Evolutionary conservation across 768 basidiomycete genomes (phyloP), one percentile per base, ranked within the genome.

Genomic region (Tulasnella sp.): DNA sequence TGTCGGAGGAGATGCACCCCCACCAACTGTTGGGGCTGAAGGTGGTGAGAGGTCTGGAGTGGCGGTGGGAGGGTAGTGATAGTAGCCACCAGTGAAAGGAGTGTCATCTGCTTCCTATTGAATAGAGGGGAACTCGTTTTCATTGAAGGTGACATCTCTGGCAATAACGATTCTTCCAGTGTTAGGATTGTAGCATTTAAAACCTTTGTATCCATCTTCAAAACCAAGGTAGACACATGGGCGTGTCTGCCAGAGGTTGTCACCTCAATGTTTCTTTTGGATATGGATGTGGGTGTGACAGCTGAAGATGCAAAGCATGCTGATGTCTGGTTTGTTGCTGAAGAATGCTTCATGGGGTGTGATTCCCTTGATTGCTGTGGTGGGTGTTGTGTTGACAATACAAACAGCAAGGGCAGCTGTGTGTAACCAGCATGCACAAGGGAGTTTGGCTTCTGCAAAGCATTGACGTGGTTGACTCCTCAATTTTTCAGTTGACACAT

Each of bases 141-240:
- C 45, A 48, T 48, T n/a, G n/a, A 48, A 48, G 8, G 7, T 19
- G 15, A 22, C 4, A 27, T 61, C 49, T 5, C 44, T 44, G 41
- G 52, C 57, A 7, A 51, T 59, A 34, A 60, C 25, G 8, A 50
- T n/a, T 31, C 46, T 22, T 21, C 55, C 45, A 11, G 56, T 48
- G 15, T 48, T 27, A 4, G 21, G 54, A 50, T 74, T 62, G 29
- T 70, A 72, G 63, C 71, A 69, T 15, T 65, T 52, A 50, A 70
- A 75, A 1, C 68, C 70, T 53, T 74, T 74, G 1, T 71, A 67
- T 12, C 68, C 66, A 0, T 56, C 31, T 1, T 67, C 64, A 55
- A 75, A 76, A 1, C 74, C 72, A 53, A 75, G 67, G 58, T 41
- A 59, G 1, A 72, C 56, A 54, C 75, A 75, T 63, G 73, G 69